Evolutionary conservation across 1,139 yeast species (phyloP).

Genomic region (Yamadazyma triangularis): DNA sequence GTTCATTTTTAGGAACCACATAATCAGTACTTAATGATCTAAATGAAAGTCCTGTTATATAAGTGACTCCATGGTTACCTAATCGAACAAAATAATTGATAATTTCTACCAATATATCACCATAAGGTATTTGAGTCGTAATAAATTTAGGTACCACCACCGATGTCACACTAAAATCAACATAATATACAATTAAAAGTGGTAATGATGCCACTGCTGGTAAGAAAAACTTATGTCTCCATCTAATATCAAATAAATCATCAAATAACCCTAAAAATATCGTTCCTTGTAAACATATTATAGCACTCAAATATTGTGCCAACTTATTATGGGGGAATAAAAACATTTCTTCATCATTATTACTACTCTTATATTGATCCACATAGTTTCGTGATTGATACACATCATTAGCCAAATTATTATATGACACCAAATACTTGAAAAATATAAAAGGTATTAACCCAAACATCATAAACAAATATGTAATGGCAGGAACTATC

Average conservation of each 20-base stretch:
- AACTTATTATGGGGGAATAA: constrained; percentile 81
- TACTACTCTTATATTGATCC: constrained; percentile 28
- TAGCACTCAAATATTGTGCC: constrained; percentile 81
- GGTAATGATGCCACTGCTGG: constrained; percentile 97
- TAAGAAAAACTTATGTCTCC: constrained; percentile 94
- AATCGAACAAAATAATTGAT: constrained; percentile 20
- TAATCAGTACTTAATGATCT: constrained; percentile 34
- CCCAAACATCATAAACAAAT: constrained; percentile 73
- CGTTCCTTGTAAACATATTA: constrained; percentile 79
- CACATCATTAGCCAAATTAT: constrained; percentile 32
- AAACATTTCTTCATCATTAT: constrained; percentile 19
- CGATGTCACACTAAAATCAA: constrained; percentile 90
- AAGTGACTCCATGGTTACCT: constrained; percentile 33
- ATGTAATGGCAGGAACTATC: constrained; percentile 76
- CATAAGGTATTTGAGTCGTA: constrained; percentile 25
- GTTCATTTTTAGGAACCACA: constrained; percentile 23
- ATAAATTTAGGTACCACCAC: constrained; percentile 80
- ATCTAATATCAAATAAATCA: constrained; percentile 89
- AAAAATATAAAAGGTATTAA: constrained; percentile 88
- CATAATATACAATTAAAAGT: constrained; percentile 81
- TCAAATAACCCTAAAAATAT: constrained; percentile 86
- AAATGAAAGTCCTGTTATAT: constrained; percentile 35
- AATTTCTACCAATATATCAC: constrained; percentile 16
- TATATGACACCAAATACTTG: constrained; percentile 62
- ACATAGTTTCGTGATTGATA: constrained; percentile 29